Base-by-base conservation (phyloP, 192 early-diverging fungal species). In the Mortierella antarctica region DNA sequence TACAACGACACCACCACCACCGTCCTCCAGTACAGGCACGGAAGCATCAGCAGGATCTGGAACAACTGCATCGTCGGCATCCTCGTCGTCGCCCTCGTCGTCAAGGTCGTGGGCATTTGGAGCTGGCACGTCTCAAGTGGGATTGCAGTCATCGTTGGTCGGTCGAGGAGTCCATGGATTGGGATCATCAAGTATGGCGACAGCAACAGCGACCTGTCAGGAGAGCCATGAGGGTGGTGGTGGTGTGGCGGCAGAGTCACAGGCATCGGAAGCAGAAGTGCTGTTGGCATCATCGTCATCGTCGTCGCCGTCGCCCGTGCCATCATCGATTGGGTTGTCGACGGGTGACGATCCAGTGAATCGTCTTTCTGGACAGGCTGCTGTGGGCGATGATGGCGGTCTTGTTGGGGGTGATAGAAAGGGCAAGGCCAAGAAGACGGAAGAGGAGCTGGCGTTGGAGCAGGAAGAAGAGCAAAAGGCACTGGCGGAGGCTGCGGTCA, bases 341-440 rank as follows among this genome's bases (percentile, higher is more conserved):
- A 40, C 59, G 13, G 5, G 6, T 10, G 17, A 2, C 23, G 47
- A 57, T 44, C 8, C 65, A 23, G 10, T 1, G 45, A 51, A 31
- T 40, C 40, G 39, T 18, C 59, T 1, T 11, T 62, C 59, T 31
- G 31, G 31, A 31, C 31, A 31, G 47, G 45, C n/a, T 18, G 45
- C n/a, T 18, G 17, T 40, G 39, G 45, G 4, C 15, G 18, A 62
- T 11, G 54, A 12, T 20, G 8, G 41, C 23, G 31, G 2, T 6
- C 39, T 50, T 21, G 5, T 8, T 7, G 39, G 6, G 7, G 47
- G 20, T 40, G 65, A 57, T 41, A 53, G 52, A 17, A 80, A 80
- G 49, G 77, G 77, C 51, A 80, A 80, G 41, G 70, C 65, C 31
- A 67, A 67, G 53, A 80, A 72, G 31, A 50, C 46, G 5, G 77